phyloP scores from a whole-genome alignment of 2,329 filamentous ascomycete species.

The Helotiales sp. region DNA sequence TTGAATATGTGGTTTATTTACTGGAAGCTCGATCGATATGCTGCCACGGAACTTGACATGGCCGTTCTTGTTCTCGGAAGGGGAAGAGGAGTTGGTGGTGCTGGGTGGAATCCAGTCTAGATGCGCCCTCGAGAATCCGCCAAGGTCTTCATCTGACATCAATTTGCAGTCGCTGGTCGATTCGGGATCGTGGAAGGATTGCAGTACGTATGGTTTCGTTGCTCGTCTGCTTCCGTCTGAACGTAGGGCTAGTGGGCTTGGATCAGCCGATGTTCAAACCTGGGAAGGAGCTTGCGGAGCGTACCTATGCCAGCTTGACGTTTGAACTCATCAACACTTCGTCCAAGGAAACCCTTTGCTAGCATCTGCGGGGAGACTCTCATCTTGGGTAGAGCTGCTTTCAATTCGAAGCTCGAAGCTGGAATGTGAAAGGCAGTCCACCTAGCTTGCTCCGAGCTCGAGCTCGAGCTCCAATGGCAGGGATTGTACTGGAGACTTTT shows the following conservation, averaged over 20 bases:
- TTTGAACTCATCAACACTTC: conserved; percentile 61
- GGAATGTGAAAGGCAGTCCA: too few relatives aligned
- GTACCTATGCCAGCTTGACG: conserved; percentile 57
- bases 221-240: conserved; percentile 69
- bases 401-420: too few relatives aligned
- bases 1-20: conserved; percentile 70
- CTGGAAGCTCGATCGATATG: conserved; percentile 84
- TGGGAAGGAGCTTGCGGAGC: conserved; percentile 5
- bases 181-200: conserved; percentile 57
- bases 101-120: conserved; percentile 52
- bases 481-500: too few relatives aligned
- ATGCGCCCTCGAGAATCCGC: conserved; percentile 75
- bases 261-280: conserved; percentile 13
- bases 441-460: not conserved
- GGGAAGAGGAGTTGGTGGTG: conserved; percentile 19
- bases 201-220: conserved; percentile 62
- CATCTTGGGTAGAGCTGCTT: conserved; percentile 39
- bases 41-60: conserved; percentile 83
- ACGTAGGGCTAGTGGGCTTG: conserved; percentile 55
- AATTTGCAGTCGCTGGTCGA: conserved; percentile 61
- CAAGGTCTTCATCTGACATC: conserved; percentile 85
- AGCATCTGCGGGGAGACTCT: conserved; percentile 44
- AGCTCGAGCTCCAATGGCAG: too few relatives aligned
- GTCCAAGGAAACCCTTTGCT: conserved; percentile 54
- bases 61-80: conserved; percentile 40